A percentile compares a stretch with the other conserved stretches of the same genome.
Conservation (phyloP, 2,329 filamentous ascomycete genomes). For the Hymenoscyphus scutula region DNA sequence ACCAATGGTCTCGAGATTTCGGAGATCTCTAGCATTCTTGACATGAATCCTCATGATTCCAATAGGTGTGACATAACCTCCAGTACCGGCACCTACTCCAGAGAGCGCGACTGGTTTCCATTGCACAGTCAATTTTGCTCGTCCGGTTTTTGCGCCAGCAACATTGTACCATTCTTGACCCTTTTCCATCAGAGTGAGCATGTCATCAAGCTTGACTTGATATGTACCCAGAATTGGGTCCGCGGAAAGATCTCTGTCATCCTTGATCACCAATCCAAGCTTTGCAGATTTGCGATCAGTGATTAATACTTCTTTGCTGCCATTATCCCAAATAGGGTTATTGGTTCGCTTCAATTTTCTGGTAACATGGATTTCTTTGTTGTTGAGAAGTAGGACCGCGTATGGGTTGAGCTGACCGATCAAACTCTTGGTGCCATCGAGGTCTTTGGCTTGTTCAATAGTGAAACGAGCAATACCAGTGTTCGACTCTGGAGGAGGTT, state of each 20-base stretch:
- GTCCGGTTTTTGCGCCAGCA: slow-evolving; percentile 74
- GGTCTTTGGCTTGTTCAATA: slow-evolving; percentile 92
- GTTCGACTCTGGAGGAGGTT: slow-evolving; percentile 82
- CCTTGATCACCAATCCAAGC: slow-evolving; percentile 89
- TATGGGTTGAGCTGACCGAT: slow-evolving; percentile 92
- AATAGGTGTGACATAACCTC: slow-evolving; percentile 89
- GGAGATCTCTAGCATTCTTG: slow-evolving; percentile 74
- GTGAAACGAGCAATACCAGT: slow-evolving; percentile 93
- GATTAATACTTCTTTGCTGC: slow-evolving; percentile 89
- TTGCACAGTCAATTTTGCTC: slow-evolving; percentile 84
- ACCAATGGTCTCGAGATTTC: slow-evolving; percentile 91
- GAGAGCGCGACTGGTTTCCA: slow-evolving; percentile 94
- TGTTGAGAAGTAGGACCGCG: slow-evolving; percentile 82
- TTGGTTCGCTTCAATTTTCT: slow-evolving; percentile 96
- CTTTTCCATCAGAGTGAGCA: slow-evolving; percentile 86
- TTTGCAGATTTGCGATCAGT: slow-evolving; percentile 90
- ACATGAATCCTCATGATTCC: slow-evolving; percentile 96
- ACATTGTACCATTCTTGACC: slow-evolving; percentile 97
- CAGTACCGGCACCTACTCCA: slow-evolving; percentile 72
- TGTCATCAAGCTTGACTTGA: slow-evolving; percentile 92
- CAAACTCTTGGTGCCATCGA: slow-evolving; percentile 88
- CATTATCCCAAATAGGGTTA: slow-evolving; percentile 93
- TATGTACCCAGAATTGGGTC: slow-evolving; percentile 89
- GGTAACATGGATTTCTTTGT: slow-evolving; percentile 84
- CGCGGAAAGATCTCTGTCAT: slow-evolving; percentile 79